phyloP scores from a whole-genome alignment of 768 basidiomycete genomes.

The Tulasnella sp. region DNA sequence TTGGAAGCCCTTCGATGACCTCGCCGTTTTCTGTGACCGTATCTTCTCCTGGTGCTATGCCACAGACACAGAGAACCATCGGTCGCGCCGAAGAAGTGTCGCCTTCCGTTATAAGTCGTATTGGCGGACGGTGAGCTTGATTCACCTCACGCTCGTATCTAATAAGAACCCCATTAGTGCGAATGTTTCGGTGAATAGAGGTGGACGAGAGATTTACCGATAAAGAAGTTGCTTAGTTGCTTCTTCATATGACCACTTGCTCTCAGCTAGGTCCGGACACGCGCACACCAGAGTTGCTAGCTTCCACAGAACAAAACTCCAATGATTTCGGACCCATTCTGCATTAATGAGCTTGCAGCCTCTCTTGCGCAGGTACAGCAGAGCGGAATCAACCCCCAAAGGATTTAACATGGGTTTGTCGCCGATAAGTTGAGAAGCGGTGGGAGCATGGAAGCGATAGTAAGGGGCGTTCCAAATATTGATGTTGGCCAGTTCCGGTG shows the following conservation, averaged over 20 bases:
- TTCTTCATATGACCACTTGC: conserved; percentile 75
- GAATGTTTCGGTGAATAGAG: background rate
- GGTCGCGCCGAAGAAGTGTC: conserved; percentile 73
- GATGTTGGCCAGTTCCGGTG: conserved; percentile 21
- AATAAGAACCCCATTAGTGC: background rate
- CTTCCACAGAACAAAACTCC: conserved; percentile 89
- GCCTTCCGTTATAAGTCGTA: conserved; percentile 73
- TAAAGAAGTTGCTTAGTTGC: conserved; percentile 78
- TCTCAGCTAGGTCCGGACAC: conserved; percentile 52
- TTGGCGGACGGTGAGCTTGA: conserved; percentile 64
- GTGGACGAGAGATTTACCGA: conserved; percentile 43
- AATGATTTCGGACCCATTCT: conserved; percentile 89
- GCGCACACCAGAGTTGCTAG: conserved; percentile 74
- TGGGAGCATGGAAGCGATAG: conserved; percentile 23
- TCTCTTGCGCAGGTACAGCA: conserved; percentile 44
- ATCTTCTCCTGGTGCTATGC: conserved; percentile 41
- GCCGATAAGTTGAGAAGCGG: background rate
- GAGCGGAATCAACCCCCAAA: conserved; percentile 48
- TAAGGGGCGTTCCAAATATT: conserved; percentile 22
- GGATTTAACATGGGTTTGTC: conserved; percentile 2
- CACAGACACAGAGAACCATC: conserved; percentile 78
- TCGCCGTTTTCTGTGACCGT: conserved; percentile 34
- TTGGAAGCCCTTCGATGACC: conserved; percentile 39
- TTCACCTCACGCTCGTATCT: conserved; percentile 89
- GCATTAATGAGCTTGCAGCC: conserved; percentile 65